These are phyloP conservation scores for Rhizophlyctis rosea DNA, from an alignment of 192 early-diverging fungal species.

Conservation along the genomic window DNA sequence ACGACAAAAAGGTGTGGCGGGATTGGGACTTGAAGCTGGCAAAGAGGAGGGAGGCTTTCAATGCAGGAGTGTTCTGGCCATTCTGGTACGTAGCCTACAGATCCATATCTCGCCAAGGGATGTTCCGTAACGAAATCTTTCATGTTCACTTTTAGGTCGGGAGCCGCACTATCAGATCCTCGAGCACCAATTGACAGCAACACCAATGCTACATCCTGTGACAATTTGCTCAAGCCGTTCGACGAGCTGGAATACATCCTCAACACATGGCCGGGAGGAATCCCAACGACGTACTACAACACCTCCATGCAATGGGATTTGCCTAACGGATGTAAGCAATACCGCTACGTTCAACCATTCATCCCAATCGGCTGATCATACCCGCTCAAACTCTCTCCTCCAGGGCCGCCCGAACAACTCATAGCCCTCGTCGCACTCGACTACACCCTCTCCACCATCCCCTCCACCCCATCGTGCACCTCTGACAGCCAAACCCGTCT, in stretches of 20 bases:
- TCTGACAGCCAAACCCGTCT: conserved; percentile 20
- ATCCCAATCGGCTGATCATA: not conserved
- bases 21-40: conserved; percentile 55
- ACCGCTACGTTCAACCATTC: not conserved
- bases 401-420: conserved; percentile 17
- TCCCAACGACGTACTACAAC: conserved; percentile 54
- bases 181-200: conserved; percentile 1
- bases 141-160: too few relatives aligned
- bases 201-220: conserved; percentile 4
- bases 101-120: too few relatives aligned
- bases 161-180: conserved; percentile 20
- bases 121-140: too few relatives aligned
- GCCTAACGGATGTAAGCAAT: conserved; percentile 58
- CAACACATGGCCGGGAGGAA: conserved; percentile 51
- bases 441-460: conserved; percentile 2
- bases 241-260: conserved; percentile 29
- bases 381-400: not conserved
- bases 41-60: conserved; percentile 28
- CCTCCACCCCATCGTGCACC: not conserved
- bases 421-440: conserved; percentile 14
- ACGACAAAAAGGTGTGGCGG: conserved; percentile 37
- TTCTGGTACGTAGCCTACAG: too few relatives aligned
- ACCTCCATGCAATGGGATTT: conserved; percentile 73
- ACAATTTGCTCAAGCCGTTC: conserved; percentile 39
- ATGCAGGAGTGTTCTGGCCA: conserved; percentile 58